Base-by-base conservation (phyloP, 257 asterid species). In the Mentha longifolia region DNA sequence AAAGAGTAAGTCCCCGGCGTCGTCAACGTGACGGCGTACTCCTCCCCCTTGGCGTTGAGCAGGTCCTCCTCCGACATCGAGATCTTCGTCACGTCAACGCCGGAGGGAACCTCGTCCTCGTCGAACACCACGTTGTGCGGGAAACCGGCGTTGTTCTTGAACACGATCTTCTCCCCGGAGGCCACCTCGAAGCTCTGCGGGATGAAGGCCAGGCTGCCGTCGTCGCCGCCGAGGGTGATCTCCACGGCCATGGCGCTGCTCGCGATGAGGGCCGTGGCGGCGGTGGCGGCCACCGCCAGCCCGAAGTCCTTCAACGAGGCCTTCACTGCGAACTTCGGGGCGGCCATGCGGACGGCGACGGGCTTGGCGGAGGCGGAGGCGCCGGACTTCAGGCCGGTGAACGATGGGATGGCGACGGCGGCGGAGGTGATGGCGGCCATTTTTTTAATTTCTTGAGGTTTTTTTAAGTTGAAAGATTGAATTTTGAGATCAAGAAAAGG, bases 91-190 rank as follows among this genome's bases (percentile, higher is more conserved):
- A 43, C 95, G 64, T 93, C 95, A 5, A 93, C 95, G 1, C 98
- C 98, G 3, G 89, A 56, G 11, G 97, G 97, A 5, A 90, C 67
- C 62, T 57, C 95, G 67, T 93, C 98, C 59, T 87, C 97, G 54
- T 93, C 92, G 72, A 93, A 93, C n/a, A 90, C 83, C 19, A 93
- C 81, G 56, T 93, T 93, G 90, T 93, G 98, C 0, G 98, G 98
- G 89, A 85, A 88, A 0, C 91, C 97, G 0, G 87, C 92, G 39
- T 87, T 87, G 97, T 93, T 93, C 82, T 72, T 80, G 87, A 93
- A 90, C 8, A 71, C 83, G 59, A 93, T 88, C 35, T 81, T 85
- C 94, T 93, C 97, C 0, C 98, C 97, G 0, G 98, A 3, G 3
- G 94, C 77, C 25, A 93, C 77, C 1, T 82, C 70, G 77, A 90